Evolutionary conservation across 306 rosid genomes (phyloP), one percentile per base, ranked within the genome.

Genomic region (Vigna angularis): DNA sequence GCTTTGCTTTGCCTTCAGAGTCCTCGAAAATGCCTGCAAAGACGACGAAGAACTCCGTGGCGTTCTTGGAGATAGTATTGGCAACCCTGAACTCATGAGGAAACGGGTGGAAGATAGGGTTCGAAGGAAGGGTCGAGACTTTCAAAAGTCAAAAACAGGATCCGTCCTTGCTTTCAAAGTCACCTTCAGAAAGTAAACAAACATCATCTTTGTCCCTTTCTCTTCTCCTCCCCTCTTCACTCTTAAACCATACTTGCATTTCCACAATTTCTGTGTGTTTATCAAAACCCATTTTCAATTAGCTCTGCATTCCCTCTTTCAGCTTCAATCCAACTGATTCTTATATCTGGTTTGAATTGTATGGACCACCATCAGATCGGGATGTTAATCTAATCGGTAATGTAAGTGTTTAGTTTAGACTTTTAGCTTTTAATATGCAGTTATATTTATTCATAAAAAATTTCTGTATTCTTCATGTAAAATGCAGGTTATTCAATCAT

Each of bases 281-380:
- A 42, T 42, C 47, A 9, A 42, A 42, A 42, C 47, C 12, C 3
- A 9, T 42, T 8, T 42, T 61, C 63, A 34, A 38, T 66, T 38
- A 17, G 52, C 68, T 7, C 73, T 3, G 47, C 4, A 14, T 76
- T 50, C 57, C 52, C 79, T 67, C 56, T 74, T 79, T 77, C 92
- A 94, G 96, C 90, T 95, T 95, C 89, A 92, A 95, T 83, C 98
- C 98, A 55, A 53, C 85, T 70, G 97, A 88, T 88, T 95, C 98
- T 10, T 86, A 77, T 82, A 86, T 95, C 82, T 91, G 98, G 97
- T 88, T 95, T 87, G 97, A 95, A 79, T 84, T 95, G 45, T 88
- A 55, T 83, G 98, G 98, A 79, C 70, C 96, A 13, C 97, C 93
- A 13, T 83, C 98, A 73, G 97, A 94, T 76, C 87, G 85, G 24